Evolutionary conservation across 306 rosid species (phyloP).

Genomic region (Myrica gale): DNA sequence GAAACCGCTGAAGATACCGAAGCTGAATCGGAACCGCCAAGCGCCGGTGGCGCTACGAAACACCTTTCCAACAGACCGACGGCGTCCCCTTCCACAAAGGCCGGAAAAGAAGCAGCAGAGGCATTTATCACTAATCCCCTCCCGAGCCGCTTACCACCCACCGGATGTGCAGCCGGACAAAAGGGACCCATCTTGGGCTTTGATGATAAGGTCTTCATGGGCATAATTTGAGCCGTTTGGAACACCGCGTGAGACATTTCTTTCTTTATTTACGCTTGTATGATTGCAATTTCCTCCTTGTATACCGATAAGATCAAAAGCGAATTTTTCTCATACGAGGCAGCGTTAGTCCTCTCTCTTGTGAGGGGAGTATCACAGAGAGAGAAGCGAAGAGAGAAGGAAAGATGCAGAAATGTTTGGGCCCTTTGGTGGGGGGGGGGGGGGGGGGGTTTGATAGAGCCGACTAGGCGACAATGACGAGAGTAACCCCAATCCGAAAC

Average conservation of each 20-base stretch:
- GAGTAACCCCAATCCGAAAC: constrained; percentile 51
- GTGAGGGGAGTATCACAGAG: constrained; percentile 28
- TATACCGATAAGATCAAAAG: constrained; percentile 2
- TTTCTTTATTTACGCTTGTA: too few relatives aligned
- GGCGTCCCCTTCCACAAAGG: constrained; percentile 39
- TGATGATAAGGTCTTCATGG: constrained; percentile 38
- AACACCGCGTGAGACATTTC: constrained; percentile 61
- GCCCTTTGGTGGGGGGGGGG: too few relatives aligned
- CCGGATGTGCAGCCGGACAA: constrained; percentile 12
- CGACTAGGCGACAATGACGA: constrained; percentile 21
- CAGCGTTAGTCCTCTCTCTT: constrained; percentile 7
- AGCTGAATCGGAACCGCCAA: constrained; percentile 12
- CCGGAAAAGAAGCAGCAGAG: constrained; percentile 36
- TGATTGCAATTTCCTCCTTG: not conserved
- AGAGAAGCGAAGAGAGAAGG: constrained; percentile 23
- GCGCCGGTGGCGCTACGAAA: constrained; percentile 38
- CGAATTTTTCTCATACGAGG: constrained; percentile 4
- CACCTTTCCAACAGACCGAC: constrained; percentile 54
- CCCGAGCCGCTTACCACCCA: constrained; percentile 15
- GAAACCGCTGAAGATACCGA: constrained; percentile 7
- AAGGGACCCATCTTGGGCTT: constrained; percentile 31
- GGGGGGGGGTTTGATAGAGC: constrained; percentile 39
- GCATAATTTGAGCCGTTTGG: constrained; percentile 68
- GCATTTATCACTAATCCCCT: constrained; percentile 38
- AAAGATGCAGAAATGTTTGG: not conserved